These are phyloP conservation scores for Hyaloscypha variabilis DNA, from an alignment of 495 filamentous ascomycete species.

Conservation along the genomic window DNA sequence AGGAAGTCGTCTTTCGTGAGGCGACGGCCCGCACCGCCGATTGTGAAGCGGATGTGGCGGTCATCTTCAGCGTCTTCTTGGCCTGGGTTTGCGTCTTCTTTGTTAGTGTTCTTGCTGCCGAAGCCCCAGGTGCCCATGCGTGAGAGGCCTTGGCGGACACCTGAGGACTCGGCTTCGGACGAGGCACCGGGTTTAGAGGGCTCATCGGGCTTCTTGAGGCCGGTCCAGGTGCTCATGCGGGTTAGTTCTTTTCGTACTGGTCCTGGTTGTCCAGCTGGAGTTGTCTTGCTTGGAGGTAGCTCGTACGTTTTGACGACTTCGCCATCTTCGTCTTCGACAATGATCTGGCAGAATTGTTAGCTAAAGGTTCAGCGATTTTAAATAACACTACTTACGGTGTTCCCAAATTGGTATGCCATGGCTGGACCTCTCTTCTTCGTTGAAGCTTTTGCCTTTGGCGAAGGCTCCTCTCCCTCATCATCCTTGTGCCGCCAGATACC, in stretches of 20 bases:
- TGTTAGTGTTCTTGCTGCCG: slow-evolving; percentile 37
- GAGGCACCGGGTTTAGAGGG: neutral
- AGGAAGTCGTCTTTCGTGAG: slow-evolving; percentile 95
- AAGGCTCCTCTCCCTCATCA: slow-evolving; percentile 35
- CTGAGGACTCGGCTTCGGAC: slow-evolving; percentile 1
- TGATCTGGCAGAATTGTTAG: slow-evolving; percentile 58
- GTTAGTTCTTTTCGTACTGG: slow-evolving; percentile 16
- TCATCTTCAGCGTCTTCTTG: slow-evolving; percentile 65
- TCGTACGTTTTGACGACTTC: slow-evolving; percentile 98
- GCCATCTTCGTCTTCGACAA: slow-evolving; percentile 96
- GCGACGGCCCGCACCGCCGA: slow-evolving; percentile 68
- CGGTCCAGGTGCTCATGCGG: slow-evolving; percentile 25
- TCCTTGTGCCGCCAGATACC: slow-evolving; percentile 29
- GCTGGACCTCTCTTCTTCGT: slow-evolving; percentile 53
- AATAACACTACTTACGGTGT: slow-evolving; percentile 55
- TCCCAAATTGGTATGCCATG: slow-evolving; percentile 92
- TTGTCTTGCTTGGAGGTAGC: slow-evolving; percentile 55
- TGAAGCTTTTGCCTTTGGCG: slow-evolving; percentile 3
- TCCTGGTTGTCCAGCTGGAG: slow-evolving; percentile 8
- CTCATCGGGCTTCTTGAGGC: slow-evolving; percentile 27
- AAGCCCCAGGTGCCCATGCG: slow-evolving; percentile 53
- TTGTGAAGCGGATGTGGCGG: slow-evolving; percentile 83
- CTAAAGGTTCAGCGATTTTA: neutral
- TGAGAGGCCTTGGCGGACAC: slow-evolving; percentile 25
- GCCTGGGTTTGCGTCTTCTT: slow-evolving; percentile 33